Conservation (phyloP, 129 eudicot genomes). For the Centrapalus pauciflorus region DNA sequence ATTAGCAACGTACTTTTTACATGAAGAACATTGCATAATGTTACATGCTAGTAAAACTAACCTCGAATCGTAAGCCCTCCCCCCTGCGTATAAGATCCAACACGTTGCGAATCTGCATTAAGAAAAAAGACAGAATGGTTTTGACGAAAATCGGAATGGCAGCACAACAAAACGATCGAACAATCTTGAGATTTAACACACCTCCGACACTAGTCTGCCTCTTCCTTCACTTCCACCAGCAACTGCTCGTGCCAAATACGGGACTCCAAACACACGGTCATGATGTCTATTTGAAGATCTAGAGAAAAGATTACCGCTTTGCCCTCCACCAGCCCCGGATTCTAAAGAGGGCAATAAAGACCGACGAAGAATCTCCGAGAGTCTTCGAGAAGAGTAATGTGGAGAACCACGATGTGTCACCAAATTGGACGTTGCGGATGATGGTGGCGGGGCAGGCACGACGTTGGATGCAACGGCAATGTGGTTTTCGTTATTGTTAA, state of each 20-base stretch:
- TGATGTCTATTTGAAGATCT: slow-evolving; percentile 52
- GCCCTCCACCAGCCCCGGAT: slow-evolving; percentile 37
- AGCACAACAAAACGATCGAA: background rate
- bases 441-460: slow-evolving; percentile 19
- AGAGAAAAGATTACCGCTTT: slow-evolving; percentile 21
- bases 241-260: slow-evolving; percentile 45
- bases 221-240: slow-evolving; percentile 86
- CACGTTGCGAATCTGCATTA: slow-evolving; percentile 66
- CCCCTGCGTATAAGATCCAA: slow-evolving; percentile 92
- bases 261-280: slow-evolving; percentile 55
- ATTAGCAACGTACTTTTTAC: background rate
- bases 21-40: background rate
- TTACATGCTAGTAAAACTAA: slow-evolving; percentile 21
- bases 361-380: slow-evolving; percentile 61
- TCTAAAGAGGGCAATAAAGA: slow-evolving; percentile 47
- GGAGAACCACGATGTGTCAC: slow-evolving; percentile 42
- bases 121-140: background rate
- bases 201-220: slow-evolving; percentile 85
- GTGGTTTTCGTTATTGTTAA: slow-evolving; percentile 20
- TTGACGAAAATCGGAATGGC: too few relatives aligned
- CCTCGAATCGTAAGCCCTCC: slow-evolving; percentile 89
- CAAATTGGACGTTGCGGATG: slow-evolving; percentile 32
- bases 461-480: slow-evolving; percentile 31
- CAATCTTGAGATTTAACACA: slow-evolving; percentile 26
- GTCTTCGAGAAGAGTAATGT: slow-evolving; percentile 61